Conservation (phyloP, 768 basidiomycete species). For the Dendrothele bispora region DNA sequence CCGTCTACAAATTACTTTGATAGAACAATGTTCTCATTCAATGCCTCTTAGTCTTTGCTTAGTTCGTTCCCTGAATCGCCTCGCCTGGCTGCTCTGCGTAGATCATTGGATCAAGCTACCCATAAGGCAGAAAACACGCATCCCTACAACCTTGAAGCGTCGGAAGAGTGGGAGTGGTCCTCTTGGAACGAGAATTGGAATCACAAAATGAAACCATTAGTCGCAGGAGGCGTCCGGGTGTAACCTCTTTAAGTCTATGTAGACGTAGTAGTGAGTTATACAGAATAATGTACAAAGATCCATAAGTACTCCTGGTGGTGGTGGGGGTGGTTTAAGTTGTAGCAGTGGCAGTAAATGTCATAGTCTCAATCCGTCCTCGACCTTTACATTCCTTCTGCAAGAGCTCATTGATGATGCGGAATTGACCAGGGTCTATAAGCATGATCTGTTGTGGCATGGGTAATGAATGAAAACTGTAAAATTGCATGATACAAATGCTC, state of each 20-base stretch:
- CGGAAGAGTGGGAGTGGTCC: conserved; percentile 55
- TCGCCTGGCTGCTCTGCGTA: conserved; percentile 50
- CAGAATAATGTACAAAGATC: no score
- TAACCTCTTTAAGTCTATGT: background rate
- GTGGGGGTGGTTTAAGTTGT: conserved; percentile 4
- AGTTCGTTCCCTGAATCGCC: conserved; percentile 57
- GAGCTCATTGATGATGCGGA: conserved; percentile 86
- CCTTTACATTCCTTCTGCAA: conserved; percentile 92
- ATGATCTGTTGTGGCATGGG: conserved; percentile 55
- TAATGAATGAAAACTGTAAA: background rate
- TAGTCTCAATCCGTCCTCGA: conserved; percentile 80
- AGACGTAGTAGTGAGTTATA: background rate
- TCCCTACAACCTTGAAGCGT: conserved; percentile 15
- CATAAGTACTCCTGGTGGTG: background rate
- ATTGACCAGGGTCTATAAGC: conserved; percentile 91
- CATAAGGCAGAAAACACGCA: conserved; percentile 16
- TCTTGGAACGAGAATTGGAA: conserved; percentile 91
- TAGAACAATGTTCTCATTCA: background rate
- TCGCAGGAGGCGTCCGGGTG: conserved; percentile 34
- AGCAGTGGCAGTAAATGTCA: conserved; percentile 68
- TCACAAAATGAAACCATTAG: conserved; percentile 59
- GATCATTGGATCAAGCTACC: conserved; percentile 39
- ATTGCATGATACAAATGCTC: conserved; percentile 35
- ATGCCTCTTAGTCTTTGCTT: conserved; percentile 54
- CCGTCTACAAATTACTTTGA: conserved; percentile 16